Percentiles rank a stretch among this genome's conserved stretches.
phyloP scores from a whole-genome alignment of 441 rosid genomes.

The Croton setiger region DNA sequence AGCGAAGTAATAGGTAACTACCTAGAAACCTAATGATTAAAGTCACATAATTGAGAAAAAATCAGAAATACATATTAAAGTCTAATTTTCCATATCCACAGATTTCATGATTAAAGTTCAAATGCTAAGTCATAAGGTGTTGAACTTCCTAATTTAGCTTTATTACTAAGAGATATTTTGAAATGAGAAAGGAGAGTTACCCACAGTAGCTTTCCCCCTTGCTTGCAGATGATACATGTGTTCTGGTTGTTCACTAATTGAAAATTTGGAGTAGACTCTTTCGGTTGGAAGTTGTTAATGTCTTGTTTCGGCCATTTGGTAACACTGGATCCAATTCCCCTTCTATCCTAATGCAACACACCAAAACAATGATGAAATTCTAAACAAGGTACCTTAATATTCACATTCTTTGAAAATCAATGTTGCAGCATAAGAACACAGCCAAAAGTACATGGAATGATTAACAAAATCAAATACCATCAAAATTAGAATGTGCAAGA shows the following conservation, averaged over 20 bases:
- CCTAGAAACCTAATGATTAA: background rate
- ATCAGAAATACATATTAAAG: background rate
- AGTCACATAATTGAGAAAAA: background rate
- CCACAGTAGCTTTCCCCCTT: slow-evolving; percentile 53
- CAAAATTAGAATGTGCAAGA: background rate
- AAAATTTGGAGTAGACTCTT: slow-evolving; percentile 24
- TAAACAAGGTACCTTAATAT: slow-evolving; percentile 18
- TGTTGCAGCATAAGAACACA: background rate
- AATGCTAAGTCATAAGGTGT: background rate
- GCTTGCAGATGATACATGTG: slow-evolving; percentile 44
- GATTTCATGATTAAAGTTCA: background rate
- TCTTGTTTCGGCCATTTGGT: slow-evolving; percentile 26
- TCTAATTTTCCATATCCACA: background rate
- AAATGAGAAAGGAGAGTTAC: slow-evolving; percentile 32
- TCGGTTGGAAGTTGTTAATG: slow-evolving; percentile 21
- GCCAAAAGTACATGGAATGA: background rate
- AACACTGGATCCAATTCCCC: slow-evolving; percentile 36
- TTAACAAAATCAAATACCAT: background rate
- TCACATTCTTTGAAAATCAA: slow-evolving; percentile 5
- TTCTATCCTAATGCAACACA: slow-evolving; percentile 60
- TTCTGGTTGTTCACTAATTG: slow-evolving; percentile 24
- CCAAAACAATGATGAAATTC: slow-evolving; percentile 16
- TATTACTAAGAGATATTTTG: slow-evolving; percentile 11
- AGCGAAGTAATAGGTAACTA: background rate
- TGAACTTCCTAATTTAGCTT: background rate